A percentile compares a stretch with the other conserved stretches of the same genome.
Evolutionary conservation across 1,284 basidiomycete species (phyloP).

Genomic region (Boletus smithii): DNA sequence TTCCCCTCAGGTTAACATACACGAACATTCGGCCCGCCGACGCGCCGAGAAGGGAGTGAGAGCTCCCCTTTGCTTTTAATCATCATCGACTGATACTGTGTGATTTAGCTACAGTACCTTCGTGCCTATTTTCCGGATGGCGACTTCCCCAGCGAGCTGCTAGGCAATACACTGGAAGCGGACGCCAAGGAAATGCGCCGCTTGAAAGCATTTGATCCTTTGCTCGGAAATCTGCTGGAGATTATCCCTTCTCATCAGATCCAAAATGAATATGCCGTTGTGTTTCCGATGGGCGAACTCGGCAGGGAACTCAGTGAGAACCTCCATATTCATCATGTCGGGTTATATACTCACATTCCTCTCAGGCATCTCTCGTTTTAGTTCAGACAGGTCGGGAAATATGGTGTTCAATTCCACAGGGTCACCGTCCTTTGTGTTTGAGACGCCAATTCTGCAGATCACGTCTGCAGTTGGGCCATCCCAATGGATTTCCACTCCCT

Average conservation of each 20-base stretch:
- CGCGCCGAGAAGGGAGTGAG: conserved; percentile 63
- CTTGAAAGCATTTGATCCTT: conserved; percentile 51
- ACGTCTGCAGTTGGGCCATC: conserved; percentile 17
- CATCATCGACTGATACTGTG: conserved; percentile 5
- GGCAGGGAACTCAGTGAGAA: conserved; percentile 56
- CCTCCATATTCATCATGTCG: conserved; percentile 3
- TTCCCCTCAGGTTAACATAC: conserved; percentile 31
- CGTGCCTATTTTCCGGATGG: conserved; percentile 66
- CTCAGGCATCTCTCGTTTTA: conserved; percentile 52
- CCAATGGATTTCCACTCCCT: conserved; percentile 23
- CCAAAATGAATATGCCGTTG: conserved; percentile 37
- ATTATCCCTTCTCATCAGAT: conserved; percentile 33
- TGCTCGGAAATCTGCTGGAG: conserved; percentile 50
- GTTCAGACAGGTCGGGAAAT: conserved; percentile 25
- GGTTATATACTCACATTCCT: conserved; percentile 8
- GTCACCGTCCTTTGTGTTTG: conserved; percentile 33
- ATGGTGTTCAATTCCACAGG: conserved; percentile 43
- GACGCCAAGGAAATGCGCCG: conserved; percentile 39
- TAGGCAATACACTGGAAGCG: conserved; percentile 50
- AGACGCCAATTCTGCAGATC: conserved; percentile 35
- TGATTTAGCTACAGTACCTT: conserved; percentile 59
- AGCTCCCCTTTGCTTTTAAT: background rate
- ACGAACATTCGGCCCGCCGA: conserved; percentile 39
- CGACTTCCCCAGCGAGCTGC: conserved; percentile 62
- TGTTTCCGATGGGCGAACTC: conserved; percentile 62